Percentiles rank a stretch among this genome's conserved stretches.
Evolutionary conservation across 164 flowering plant genomes (phyloP).

Genomic region (Paratinospora sagittata): DNA sequence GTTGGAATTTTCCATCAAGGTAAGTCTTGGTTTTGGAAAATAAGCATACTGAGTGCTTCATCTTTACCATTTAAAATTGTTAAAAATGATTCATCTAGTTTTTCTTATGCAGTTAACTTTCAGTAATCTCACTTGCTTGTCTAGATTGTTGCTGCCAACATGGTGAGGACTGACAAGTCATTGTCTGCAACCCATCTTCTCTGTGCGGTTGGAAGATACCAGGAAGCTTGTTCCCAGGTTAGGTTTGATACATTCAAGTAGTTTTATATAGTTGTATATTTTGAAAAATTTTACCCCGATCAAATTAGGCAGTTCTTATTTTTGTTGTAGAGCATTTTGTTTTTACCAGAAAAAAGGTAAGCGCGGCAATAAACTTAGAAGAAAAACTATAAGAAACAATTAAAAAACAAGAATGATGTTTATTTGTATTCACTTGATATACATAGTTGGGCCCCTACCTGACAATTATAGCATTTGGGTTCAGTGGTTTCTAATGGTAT

Average conservation of each 20-base stretch:
- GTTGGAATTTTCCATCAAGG: constrained; percentile 96
- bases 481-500: too few species aligned
- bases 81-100: neutral
- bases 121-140: neutral
- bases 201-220: constrained; percentile 96
- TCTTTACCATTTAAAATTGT: neutral
- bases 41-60: neutral
- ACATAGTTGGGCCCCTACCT: too few species aligned
- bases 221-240: constrained; percentile 99
- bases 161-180: constrained; percentile 92
- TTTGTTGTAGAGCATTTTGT: too few species aligned
- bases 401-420: too few species aligned
- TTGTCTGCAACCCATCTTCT: constrained; percentile 92
- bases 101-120: constrained; percentile 2
- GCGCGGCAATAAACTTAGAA: too few species aligned
- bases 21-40: constrained; percentile 18
- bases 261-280: too few species aligned
- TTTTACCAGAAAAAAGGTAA: too few species aligned
- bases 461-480: too few species aligned
- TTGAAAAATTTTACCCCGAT: too few species aligned
- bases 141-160: constrained; percentile 98
- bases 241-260: constrained; percentile 3
- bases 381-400: too few species aligned
- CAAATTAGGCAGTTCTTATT: too few species aligned
- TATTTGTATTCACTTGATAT: too few species aligned